phyloP scores from a whole-genome alignment of 2,329 filamentous ascomycete species.

The Aureobasidium sp. region DNA sequence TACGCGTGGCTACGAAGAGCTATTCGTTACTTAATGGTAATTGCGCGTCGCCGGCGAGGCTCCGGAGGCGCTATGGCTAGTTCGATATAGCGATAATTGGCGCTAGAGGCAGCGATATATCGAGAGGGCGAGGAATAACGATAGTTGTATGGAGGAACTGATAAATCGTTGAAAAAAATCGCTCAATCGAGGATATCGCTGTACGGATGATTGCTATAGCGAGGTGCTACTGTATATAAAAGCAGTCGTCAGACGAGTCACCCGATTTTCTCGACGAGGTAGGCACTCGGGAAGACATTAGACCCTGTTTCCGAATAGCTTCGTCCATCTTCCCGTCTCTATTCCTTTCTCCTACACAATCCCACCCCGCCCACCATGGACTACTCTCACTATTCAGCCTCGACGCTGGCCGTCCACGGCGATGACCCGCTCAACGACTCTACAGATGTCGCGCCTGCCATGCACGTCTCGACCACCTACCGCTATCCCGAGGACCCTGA shows the following conservation, averaged over 20 bases:
- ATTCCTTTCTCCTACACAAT: neutral
- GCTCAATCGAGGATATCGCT: too few species aligned
- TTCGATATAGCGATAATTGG: too few species aligned
- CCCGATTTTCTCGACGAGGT: neutral
- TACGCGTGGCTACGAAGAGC: too few species aligned
- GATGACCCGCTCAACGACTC: constrained; percentile 27
- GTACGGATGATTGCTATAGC: too few species aligned
- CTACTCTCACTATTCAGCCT: constrained; percentile 18
- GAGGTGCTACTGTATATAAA: too few species aligned
- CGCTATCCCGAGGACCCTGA: constrained; percentile 67
- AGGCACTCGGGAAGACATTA: neutral
- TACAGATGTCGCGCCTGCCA: constrained; percentile 72
- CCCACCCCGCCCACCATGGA: neutral
- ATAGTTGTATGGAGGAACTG: too few species aligned
- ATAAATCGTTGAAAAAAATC: too few species aligned
- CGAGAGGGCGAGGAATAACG: too few species aligned
- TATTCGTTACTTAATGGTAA: too few species aligned
- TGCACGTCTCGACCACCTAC: constrained; percentile 89
- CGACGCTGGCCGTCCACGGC: constrained; percentile 27
- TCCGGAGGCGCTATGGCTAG: too few species aligned
- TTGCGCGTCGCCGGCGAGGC: too few species aligned
- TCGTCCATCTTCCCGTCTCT: neutral
- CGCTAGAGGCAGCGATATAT: too few species aligned
- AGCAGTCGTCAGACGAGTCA: neutral
- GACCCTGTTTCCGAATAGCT: neutral